These are phyloP conservation scores for Moesziomyces aphidis DNA, from an alignment of 1,284 basidiomycete species.

Conservation along the genomic window DNA sequence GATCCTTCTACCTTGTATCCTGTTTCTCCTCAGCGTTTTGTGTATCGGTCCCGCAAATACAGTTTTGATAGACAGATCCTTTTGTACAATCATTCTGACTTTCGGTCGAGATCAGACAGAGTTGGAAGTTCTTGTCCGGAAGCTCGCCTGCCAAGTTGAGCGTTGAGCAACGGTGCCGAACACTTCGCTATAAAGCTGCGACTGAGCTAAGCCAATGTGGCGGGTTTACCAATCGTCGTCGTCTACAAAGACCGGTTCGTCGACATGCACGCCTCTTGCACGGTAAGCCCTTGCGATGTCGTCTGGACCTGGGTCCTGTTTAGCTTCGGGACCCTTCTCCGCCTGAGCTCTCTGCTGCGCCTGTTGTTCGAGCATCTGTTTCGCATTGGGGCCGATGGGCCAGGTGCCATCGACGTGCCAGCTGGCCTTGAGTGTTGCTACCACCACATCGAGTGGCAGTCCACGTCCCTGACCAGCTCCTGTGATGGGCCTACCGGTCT, in stretches of 20 bases:
- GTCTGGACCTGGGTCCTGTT: conserved; percentile 37
- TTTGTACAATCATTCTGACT: conserved; percentile 4
- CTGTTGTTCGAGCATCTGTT: conserved; percentile 28
- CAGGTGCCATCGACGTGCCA: conserved; percentile 48
- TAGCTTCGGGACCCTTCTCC: conserved; percentile 29
- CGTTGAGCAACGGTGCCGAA: no score
- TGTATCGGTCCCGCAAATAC: neutral
- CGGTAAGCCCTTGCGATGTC: conserved; percentile 18
- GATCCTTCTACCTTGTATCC: neutral
- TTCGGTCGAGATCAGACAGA: no score
- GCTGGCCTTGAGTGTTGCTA: conserved; percentile 30
- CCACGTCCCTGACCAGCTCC: conserved; percentile 36
- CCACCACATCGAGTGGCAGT: conserved; percentile 29
- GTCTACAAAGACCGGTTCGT: neutral
- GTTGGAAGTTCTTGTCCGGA: no score
- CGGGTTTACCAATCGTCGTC: conserved; percentile 29
- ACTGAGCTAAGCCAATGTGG: neutral
- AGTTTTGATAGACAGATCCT: conserved; percentile 16
- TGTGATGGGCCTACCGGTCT: conserved; percentile 26
- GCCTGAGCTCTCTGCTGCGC: conserved; percentile 1
- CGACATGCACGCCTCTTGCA: conserved; percentile 18
- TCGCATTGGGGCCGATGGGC: conserved; percentile 33
- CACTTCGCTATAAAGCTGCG: neutral
- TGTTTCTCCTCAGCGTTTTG: conserved; percentile 8
- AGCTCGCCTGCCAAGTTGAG: no score